Base-by-base conservation (phyloP, 2,329 filamentous ascomycete genomes). In the Trichoderma gracile region DNA sequence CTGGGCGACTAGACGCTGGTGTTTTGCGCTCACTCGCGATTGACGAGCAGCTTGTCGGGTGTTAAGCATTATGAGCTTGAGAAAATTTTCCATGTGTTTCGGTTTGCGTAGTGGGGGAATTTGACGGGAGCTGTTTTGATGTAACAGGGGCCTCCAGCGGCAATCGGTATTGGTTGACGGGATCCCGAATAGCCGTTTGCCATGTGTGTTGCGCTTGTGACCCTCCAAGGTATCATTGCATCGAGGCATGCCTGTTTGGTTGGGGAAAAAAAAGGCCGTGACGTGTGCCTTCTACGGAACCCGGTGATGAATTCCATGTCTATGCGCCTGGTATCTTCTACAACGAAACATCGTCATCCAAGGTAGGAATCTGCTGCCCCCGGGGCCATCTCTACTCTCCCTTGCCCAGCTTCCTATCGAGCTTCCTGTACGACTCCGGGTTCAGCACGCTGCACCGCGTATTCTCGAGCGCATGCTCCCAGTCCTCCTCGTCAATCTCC, bases 401-500 rank as follows among this genome's bases (percentile, higher is more conserved):
- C 74, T 77, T 69, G 65, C 57, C 60, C 69, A 75, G 33, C 71
- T 74, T 69, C 55, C 71, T 69, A 49, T 74, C 74, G 54, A 81
- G 61, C 57, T 69, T 72, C 40, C 78, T 71, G 66, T 83, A 85
- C 64, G 78, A 78, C 23, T 77, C 77, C 1, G 78, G 75, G 54
- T 82, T 77, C 52, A 76, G 77, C 15, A 86, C 83, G 65, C 84
- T 86, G 2, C 80, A 78, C 71, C 77, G 77, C 17, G 81, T 81
- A 66, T 79, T 79, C 1, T 71, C 70, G 46, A 86, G 72, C 23
- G 84, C 85, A 45, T 72, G 72, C 69, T 85, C 80, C 84, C 84
- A 87, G 68, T 87, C 84, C 21, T 73, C 75, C 2, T 68, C 72
- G 10, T 76, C 71, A 47, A 75, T 73, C 40, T 68, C 72, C 56